Evolutionary conservation across 176 grass and related monocot genomes (phyloP).

Genomic region (Avena sativa): DNA sequence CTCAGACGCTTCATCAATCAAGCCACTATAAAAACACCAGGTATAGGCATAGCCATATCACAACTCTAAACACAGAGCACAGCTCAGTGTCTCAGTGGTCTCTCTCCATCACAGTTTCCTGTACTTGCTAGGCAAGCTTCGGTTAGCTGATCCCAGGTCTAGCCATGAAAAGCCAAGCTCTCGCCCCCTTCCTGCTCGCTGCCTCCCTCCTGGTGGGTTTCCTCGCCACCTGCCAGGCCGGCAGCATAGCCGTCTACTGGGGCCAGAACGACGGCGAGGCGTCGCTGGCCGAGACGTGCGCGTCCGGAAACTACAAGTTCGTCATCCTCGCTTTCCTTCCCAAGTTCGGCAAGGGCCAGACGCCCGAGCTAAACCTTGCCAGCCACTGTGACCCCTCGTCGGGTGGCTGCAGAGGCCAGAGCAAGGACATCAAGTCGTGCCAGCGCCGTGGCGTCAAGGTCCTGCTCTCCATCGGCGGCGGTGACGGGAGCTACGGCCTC

Average conservation of each 20-base stretch:
- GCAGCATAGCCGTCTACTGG: slow-evolving; percentile 67
- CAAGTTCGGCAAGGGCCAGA: slow-evolving; percentile 75
- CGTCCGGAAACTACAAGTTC: slow-evolving; percentile 44
- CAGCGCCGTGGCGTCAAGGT: slow-evolving; percentile 69
- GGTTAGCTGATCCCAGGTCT: not conserved
- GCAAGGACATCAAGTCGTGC: slow-evolving; percentile 60
- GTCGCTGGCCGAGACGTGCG: slow-evolving; percentile 48
- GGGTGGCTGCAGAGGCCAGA: slow-evolving; percentile 49
- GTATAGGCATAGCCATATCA: not conserved
- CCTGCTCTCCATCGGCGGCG: slow-evolving; percentile 74
- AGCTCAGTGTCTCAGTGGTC: not conserved
- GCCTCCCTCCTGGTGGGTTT: slow-evolving; percentile 12
- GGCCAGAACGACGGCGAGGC: slow-evolving; percentile 68
- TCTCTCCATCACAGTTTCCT: not conserved
- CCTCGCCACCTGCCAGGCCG: slow-evolving; percentile 47
- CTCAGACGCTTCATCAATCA: not conserved
- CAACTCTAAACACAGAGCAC: not conserved
- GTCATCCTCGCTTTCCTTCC: slow-evolving; percentile 69
- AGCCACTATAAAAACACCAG: slow-evolving; percentile 17
- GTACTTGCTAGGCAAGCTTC: not conserved
- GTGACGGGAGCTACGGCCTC: slow-evolving; percentile 57
- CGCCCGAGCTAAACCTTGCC: slow-evolving; percentile 57
- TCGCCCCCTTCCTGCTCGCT: slow-evolving; percentile 23
- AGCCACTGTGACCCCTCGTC: slow-evolving; percentile 69
- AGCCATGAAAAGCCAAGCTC: slow-evolving; percentile 38